Evolutionary conservation across 176 grass and related monocot genomes (phyloP).

Genomic region (Chloris gayana): DNA sequence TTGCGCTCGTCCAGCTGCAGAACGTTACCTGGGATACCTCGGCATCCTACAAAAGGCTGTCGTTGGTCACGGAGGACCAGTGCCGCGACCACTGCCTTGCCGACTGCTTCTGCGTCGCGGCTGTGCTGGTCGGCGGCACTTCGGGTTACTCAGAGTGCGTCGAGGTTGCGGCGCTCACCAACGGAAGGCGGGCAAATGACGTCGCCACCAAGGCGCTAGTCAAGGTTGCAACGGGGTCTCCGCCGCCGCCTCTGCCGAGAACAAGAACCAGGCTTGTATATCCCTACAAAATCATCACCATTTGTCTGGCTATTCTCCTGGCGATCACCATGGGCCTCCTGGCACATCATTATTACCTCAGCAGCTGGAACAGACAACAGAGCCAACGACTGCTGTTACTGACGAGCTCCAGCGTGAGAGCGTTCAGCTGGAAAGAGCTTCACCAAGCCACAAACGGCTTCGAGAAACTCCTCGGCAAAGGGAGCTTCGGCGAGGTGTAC

Average conservation of each 20-base stretch:
- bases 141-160: too few species aligned
- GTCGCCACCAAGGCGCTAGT: conserved; percentile 12
- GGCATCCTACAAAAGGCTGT: background rate
- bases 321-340: background rate
- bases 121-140: too few species aligned
- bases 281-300: background rate
- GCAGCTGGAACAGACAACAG: background rate
- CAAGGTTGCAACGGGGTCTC: background rate
- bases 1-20: background rate
- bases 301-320: background rate
- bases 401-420: background rate
- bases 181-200: background rate
- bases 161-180: background rate
- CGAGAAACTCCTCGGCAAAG: conserved; percentile 29
- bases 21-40: background rate
- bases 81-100: too few species aligned
- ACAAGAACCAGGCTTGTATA: too few species aligned
- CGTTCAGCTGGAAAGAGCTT: conserved; percentile 42
- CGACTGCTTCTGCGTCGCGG: too few species aligned
- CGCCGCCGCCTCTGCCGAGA: background rate
- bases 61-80: background rate
- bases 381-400: background rate
- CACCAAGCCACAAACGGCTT: conserved; percentile 38
- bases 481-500: conserved; percentile 36
- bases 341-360: background rate